Evolutionary conservation across 1,284 basidiomycete genomes (phyloP).

Genomic region (Rhodotorula sp.): DNA sequence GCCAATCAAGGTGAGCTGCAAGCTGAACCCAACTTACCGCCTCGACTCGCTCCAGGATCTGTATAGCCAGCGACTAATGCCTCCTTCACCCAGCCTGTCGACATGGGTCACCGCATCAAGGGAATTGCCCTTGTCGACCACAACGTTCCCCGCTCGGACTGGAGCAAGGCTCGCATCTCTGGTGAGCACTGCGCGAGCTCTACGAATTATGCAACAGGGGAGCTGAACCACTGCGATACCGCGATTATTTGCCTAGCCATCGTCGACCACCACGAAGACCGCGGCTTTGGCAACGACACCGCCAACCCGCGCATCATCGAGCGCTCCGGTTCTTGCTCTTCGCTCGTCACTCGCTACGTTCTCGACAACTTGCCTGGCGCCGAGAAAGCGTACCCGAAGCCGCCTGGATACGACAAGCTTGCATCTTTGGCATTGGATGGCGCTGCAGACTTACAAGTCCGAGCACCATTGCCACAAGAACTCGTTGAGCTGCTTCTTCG

Average conservation of each 20-base stretch:
- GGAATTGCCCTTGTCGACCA: constrained; percentile 51
- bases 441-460: neutral
- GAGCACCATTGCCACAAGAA: constrained; percentile 30
- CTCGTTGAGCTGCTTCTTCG: constrained; percentile 40
- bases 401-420: neutral
- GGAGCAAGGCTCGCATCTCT: constrained; percentile 31
- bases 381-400: neutral
- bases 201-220: no score
- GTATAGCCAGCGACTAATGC: neutral
- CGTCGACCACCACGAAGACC: constrained; percentile 49
- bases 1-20: constrained; percentile 40
- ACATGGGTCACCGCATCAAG: constrained; percentile 43
- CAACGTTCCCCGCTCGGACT: constrained; percentile 46
- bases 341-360: constrained; percentile 44
- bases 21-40: neutral
- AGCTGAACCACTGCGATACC: no score
- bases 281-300: constrained; percentile 42
- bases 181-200: neutral
- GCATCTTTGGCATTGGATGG: no score
- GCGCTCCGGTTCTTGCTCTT: constrained; percentile 45
- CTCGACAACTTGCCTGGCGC: constrained; percentile 30
- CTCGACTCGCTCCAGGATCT: neutral
- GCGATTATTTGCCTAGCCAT: constrained; percentile 42
- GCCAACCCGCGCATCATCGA: constrained; percentile 47
- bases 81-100: constrained; percentile 40